These are phyloP conservation scores for Zalaria obscura DNA, from an alignment of 2,329 filamentous ascomycete genomes.

Conservation along the genomic window DNA sequence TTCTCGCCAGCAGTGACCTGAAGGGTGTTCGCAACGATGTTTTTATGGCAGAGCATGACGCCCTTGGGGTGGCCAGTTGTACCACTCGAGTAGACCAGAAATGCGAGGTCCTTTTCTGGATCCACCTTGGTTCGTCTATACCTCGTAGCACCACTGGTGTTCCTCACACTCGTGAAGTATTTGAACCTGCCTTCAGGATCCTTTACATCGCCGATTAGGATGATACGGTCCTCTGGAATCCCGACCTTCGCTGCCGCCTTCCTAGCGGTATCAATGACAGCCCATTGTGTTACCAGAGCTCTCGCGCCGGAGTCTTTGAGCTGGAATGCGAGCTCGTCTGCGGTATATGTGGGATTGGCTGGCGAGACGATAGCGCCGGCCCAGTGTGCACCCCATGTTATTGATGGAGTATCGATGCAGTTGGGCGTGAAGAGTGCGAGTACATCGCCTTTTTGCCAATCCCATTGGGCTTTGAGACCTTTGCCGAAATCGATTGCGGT, in stretches of 20 bases:
- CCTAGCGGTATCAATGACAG: conserved; percentile 48
- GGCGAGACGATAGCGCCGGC: conserved; percentile 72
- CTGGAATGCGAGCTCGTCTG: conserved; percentile 72
- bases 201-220: conserved; percentile 57
- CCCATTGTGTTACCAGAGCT: conserved; percentile 58
- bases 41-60: conserved; percentile 71
- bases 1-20: conserved; percentile 25
- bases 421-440: conserved; percentile 76
- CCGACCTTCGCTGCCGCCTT: conserved; percentile 57
- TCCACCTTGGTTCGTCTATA: conserved; percentile 49
- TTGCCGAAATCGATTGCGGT: conserved; percentile 64
- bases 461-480: conserved; percentile 58
- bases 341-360: conserved; percentile 77
- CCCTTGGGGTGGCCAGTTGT: conserved; percentile 89
- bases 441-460: conserved; percentile 74
- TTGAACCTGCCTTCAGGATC: conserved; percentile 46
- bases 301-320: conserved; percentile 64
- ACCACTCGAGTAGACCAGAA: conserved; percentile 77
- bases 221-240: conserved; percentile 56
- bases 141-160: conserved; percentile 44
- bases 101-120: conserved; percentile 60
- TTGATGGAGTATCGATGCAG: conserved; percentile 63
- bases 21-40: conserved; percentile 60
- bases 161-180: conserved; percentile 60
- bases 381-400: conserved; percentile 71